These are phyloP conservation scores for Poa annua DNA, from an alignment of 176 grass and related monocot genomes.

Conservation along the genomic window DNA sequence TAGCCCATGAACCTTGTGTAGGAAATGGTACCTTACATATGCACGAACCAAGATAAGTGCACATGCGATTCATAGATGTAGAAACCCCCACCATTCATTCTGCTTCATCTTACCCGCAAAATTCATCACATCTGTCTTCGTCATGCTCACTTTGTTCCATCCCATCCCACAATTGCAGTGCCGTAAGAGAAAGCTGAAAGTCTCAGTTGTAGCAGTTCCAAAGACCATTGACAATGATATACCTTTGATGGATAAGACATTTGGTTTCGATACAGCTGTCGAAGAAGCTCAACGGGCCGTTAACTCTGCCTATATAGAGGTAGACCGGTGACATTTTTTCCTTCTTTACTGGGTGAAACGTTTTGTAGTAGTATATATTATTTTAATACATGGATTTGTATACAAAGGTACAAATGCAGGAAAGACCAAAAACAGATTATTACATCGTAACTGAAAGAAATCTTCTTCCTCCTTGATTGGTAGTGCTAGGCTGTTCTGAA, in stretches of 20 bases:
- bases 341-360: background rate
- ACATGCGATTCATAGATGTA: background rate
- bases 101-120: constrained; percentile 10
- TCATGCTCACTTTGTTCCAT: background rate
- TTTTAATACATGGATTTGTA: background rate
- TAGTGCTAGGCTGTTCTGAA: background rate
- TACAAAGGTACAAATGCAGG: constrained; percentile 1
- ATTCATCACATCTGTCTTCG: constrained; percentile 13
- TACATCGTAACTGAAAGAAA: background rate
- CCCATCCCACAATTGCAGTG: constrained; percentile 42
- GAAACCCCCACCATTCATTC: background rate
- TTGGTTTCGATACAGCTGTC: constrained; percentile 97
- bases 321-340: background rate
- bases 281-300: constrained; percentile 95
- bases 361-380: background rate
- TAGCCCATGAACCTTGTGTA: background rate
- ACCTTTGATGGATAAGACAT: constrained; percentile 95
- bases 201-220: constrained; percentile 83
- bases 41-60: background rate
- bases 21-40: background rate
- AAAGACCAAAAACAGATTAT: background rate
- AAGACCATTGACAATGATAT: constrained; percentile 99
- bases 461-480: background rate
- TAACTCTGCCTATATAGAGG: constrained; percentile 97
- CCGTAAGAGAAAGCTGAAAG: constrained; percentile 87